phyloP scores from a whole-genome alignment of 1,139 yeast species.

The Arxiozyma bovina region DNA sequence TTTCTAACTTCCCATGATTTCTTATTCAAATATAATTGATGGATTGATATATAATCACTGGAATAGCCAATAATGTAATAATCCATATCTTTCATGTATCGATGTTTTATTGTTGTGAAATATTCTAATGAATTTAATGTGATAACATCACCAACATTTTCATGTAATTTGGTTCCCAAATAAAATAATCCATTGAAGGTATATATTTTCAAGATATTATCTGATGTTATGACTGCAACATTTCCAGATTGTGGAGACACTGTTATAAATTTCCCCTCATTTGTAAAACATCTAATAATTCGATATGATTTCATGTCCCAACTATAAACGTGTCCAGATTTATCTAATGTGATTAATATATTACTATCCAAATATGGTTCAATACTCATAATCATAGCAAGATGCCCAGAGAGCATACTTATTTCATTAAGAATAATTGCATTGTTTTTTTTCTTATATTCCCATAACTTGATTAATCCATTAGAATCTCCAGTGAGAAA shows the following conservation, averaged over 20 bases:
- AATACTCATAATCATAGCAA: slow-evolving; percentile 36
- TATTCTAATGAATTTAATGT: not conserved
- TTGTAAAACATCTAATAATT: slow-evolving; percentile 39
- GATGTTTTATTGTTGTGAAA: slow-evolving; percentile 22
- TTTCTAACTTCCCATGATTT: not conserved
- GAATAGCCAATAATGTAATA: slow-evolving; percentile 33
- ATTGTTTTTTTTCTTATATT: slow-evolving; percentile 18
- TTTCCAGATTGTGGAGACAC: slow-evolving; percentile 51
- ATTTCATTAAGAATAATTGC: slow-evolving; percentile 5
- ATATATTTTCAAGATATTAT: not conserved
- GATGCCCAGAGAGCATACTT: slow-evolving; percentile 46
- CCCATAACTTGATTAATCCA: slow-evolving; percentile 53
- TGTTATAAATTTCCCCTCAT: slow-evolving; percentile 31
- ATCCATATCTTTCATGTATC: slow-evolving; percentile 33
- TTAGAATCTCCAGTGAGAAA: slow-evolving; percentile 48
- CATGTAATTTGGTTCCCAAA: slow-evolving; percentile 4
- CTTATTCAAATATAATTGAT: slow-evolving; percentile 14
- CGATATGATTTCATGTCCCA: slow-evolving; percentile 54
- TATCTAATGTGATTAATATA: slow-evolving; percentile 44
- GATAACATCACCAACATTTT: slow-evolving; percentile 5
- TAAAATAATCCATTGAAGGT: not conserved
- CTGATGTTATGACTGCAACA: slow-evolving; percentile 35
- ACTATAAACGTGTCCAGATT: slow-evolving; percentile 40
- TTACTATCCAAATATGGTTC: slow-evolving; percentile 44
- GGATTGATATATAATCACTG: slow-evolving; percentile 27